Base-by-base conservation (phyloP, 345 rosid genomes). In the Sapria himalayana region DNA sequence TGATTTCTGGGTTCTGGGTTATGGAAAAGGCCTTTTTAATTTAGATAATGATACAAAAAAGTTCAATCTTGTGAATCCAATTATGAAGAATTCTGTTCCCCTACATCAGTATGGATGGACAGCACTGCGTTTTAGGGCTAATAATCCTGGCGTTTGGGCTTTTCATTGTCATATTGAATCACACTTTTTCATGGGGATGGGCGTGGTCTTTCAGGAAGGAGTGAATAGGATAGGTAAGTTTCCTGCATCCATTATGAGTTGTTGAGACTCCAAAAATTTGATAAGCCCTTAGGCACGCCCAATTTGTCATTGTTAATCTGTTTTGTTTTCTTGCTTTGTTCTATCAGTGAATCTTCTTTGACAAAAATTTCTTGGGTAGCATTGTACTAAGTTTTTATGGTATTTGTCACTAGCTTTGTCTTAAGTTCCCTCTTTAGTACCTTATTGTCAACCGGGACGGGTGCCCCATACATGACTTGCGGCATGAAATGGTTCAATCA, bases 101-200 rank as follows among this genome's bases (percentile, higher is more conserved):
- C 61, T 84, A 0, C 89, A 73, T 43, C 77, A 78, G 5, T 73
- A 47, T 17, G 77, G 89, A 0, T 79, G 89, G 89, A 76, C 85
- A 0, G 85, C 81, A n/a, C 43, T 76, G 57, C 40, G 80, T 34
- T 85, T 76, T 29, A 40, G 27, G 35, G 65, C 78, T 0, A 65
- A 85, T 49, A 85, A 85, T 14, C 79, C 82, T 0, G 89, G 85
- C 5, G 78, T 55, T 3, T 76, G 93, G 78, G 43, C 70, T 6
- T 76, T 80, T 22, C 91, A 76, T 32, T 80, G 91, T 50, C 93
- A 85, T 37, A 66, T 80, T 3, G 89, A 76, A 27, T 62, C 93
- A 0, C 91, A 76, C 41, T 61, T 72, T 15, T 68, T 38, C 29
- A 65, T 77, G 85, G 96, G 91, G 0, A 77, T 74, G 96, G 70